These are phyloP conservation scores for Amaranthus tricolor DNA, from an alignment of 179 eudicot genomes.

Conservation along the genomic window DNA sequence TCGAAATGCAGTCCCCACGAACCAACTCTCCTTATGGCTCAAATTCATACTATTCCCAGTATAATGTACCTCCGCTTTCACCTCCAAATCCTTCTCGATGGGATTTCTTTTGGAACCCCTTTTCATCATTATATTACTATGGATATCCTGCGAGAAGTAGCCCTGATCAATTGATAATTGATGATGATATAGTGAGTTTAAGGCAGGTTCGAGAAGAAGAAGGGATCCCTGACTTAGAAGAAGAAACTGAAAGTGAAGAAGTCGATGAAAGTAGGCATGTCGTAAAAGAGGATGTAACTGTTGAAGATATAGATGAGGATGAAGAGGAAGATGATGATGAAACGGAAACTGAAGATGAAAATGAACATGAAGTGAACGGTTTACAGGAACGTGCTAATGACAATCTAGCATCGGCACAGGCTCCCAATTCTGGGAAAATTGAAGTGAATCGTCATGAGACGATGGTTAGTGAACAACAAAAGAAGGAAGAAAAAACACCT, in stretches of 20 bases:
- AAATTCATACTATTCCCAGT: slow-evolving; percentile 40
- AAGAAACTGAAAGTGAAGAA: slow-evolving; percentile 81
- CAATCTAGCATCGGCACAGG: slow-evolving; percentile 41
- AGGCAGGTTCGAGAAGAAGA: slow-evolving; percentile 90
- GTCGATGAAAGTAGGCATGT: slow-evolving; percentile 29
- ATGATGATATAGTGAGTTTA: slow-evolving; percentile 65
- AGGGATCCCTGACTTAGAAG: slow-evolving; percentile 95
- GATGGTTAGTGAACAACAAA: slow-evolving; percentile 46
- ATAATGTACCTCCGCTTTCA: slow-evolving; percentile 70
- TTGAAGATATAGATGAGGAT: slow-evolving; percentile 64
- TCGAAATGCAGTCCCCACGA: slow-evolving; percentile 69
- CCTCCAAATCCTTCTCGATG: slow-evolving; percentile 79
- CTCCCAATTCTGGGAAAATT: slow-evolving; percentile 47
- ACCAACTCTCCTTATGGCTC: slow-evolving; percentile 46
- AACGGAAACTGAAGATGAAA: slow-evolving; percentile 40
- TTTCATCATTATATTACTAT: slow-evolving; percentile 80
- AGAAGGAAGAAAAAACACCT: slow-evolving; percentile 60
- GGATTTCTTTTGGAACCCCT: slow-evolving; percentile 99
- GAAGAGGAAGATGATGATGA: slow-evolving; percentile 34
- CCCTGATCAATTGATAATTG: slow-evolving; percentile 53
- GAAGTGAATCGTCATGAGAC: slow-evolving; percentile 56
- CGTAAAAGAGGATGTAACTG: slow-evolving; percentile 54
- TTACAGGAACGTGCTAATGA: slow-evolving; percentile 36
- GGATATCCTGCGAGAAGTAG: slow-evolving; percentile 68
- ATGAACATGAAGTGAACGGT: slow-evolving; percentile 39